phyloP scores from a whole-genome alignment of 164 flowering plant species.

The Tetrastigma voinierianum region DNA sequence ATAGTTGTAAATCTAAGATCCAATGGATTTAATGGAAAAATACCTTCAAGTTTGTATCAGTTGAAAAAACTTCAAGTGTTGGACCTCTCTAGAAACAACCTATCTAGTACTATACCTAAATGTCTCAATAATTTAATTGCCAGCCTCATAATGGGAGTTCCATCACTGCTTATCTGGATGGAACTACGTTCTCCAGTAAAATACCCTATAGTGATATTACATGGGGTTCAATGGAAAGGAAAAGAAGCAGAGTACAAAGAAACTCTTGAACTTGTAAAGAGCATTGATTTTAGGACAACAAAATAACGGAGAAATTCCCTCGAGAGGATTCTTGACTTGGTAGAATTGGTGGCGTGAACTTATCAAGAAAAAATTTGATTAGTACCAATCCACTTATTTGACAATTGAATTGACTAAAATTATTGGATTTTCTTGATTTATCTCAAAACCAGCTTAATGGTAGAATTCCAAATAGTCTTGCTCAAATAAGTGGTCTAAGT shows the following conservation, averaged over 20 bases:
- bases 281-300: constrained; percentile 28
- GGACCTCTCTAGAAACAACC: constrained; percentile 27
- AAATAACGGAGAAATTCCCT: constrained; percentile 21
- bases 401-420: constrained; percentile 17
- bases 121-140: constrained; percentile 25
- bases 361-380: no score
- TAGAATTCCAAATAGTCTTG: constrained; percentile 20
- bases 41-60: constrained; percentile 18
- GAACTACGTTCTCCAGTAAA: background rate
- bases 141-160: background rate
- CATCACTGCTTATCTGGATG: background rate
- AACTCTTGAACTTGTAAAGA: constrained; percentile 1
- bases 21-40: constrained; percentile 19
- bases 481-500: background rate
- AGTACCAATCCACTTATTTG: constrained; percentile 12
- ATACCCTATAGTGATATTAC: background rate
- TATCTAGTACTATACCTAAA: constrained; percentile 23
- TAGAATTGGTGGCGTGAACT: background rate
- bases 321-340: background rate
- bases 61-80: constrained; percentile 10
- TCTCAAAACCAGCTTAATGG: constrained; percentile 31
- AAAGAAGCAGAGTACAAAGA: background rate
- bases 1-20: constrained; percentile 6
- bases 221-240: constrained; percentile 18
- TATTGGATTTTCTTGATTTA: constrained; percentile 12